Percentiles rank a stretch among this genome's conserved stretches.
phyloP scores from a whole-genome alignment of 148 eudicot genomes.

The Cornus suecica region DNA sequence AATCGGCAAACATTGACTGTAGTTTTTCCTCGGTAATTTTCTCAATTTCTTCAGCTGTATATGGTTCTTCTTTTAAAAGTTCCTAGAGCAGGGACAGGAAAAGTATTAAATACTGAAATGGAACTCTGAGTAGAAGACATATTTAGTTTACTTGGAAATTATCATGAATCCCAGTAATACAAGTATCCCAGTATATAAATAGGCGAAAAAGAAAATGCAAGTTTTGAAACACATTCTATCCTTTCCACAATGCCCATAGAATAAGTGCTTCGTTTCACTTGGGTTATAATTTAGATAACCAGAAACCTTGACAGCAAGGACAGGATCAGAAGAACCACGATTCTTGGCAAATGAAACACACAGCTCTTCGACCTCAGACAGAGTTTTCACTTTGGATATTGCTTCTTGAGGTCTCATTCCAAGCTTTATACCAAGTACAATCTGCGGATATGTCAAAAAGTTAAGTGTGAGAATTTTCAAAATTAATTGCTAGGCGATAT shows the following conservation, averaged over 20 bases:
- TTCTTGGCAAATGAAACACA: slow-evolving; percentile 72
- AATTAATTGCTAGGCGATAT: no score
- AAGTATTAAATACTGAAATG: slow-evolving; percentile 2
- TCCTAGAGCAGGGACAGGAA: slow-evolving; percentile 41
- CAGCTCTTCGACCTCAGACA: slow-evolving; percentile 95
- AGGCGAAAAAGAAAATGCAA: not conserved
- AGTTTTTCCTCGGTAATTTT: slow-evolving; percentile 48
- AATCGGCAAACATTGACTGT: slow-evolving; percentile 54
- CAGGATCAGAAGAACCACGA: slow-evolving; percentile 78
- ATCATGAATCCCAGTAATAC: not conserved
- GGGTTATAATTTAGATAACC: not conserved
- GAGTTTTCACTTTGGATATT: slow-evolving; percentile 60
- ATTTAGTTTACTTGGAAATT: no score
- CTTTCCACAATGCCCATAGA: no score
- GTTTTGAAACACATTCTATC: no score
- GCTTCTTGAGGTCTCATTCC: slow-evolving; percentile 88
- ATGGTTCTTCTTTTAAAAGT: slow-evolving; percentile 74
- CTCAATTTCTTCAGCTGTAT: slow-evolving; percentile 73
- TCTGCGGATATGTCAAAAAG: slow-evolving; percentile 37
- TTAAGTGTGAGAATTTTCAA: not conserved
- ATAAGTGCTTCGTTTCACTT: not conserved
- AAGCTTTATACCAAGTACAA: slow-evolving; percentile 81
- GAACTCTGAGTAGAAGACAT: not conserved
- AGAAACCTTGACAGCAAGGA: slow-evolving; percentile 81
- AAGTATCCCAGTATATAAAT: no score